Evolutionary conservation across 208 protist species (phyloP).

Genomic region (Wallacemonas collosoma): DNA sequence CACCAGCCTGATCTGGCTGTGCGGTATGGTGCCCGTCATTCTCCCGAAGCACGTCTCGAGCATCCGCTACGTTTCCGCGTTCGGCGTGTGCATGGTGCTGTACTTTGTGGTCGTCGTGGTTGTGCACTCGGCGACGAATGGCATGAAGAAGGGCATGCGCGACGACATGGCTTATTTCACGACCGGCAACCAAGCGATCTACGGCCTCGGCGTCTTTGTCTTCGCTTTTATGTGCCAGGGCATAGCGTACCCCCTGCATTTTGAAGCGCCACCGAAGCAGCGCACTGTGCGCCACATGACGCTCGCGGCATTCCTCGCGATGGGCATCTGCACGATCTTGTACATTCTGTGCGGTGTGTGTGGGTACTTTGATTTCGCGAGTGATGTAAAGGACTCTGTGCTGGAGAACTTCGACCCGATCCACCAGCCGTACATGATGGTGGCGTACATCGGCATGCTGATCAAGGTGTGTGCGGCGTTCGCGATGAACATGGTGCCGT

Average conservation of each 20-base stretch:
- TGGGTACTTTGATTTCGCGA: conserved; percentile 81
- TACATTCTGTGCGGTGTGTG: conserved; percentile 74
- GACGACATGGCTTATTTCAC: too few species aligned
- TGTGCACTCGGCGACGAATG: conserved; percentile 47
- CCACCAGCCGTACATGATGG: too few species aligned
- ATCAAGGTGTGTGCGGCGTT: conserved; percentile 35
- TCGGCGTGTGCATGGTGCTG: conserved; percentile 64
- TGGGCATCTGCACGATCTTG: conserved; percentile 58
- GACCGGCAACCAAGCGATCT: too few species aligned
- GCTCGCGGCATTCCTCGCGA: conserved; percentile 36
- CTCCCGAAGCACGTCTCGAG: conserved; percentile 71
- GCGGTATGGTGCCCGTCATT: conserved; percentile 67
- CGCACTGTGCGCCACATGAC: conserved; percentile 40
- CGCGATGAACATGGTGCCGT: conserved; percentile 27
- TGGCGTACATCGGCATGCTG: too few species aligned
- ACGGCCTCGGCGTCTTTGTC: too few species aligned
- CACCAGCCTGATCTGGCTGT: conserved; percentile 45
- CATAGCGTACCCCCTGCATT: conserved; percentile 51
- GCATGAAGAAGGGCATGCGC: too few species aligned
- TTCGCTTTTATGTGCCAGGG: conserved; percentile 80
- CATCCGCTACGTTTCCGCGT: conserved; percentile 71
- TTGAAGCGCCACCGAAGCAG: conserved; percentile 22
- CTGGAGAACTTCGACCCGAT: conserved; percentile 64
- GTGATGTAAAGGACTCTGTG: conserved; percentile 35
- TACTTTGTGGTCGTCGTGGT: conserved; percentile 70